These are phyloP conservation scores for Nothopassalora personata DNA, from an alignment of 2,329 filamentous ascomycete genomes.

Conservation along the genomic window DNA sequence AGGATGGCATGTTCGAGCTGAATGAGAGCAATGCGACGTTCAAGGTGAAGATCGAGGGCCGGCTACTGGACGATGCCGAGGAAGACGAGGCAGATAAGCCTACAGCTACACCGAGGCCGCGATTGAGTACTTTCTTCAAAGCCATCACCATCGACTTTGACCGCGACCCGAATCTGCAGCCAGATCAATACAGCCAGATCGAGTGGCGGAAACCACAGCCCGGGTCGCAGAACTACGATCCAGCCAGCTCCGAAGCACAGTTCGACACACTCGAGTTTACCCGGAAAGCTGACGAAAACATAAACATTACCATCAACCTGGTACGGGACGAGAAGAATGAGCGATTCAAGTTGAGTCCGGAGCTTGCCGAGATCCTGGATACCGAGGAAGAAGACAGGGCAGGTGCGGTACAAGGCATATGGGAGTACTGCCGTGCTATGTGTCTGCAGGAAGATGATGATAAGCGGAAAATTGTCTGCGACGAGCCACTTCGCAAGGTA, in stretches of 20 bases:
- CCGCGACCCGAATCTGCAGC: slow-evolving; percentile 58
- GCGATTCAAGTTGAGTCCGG: slow-evolving; percentile 71
- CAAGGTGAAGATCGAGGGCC: slow-evolving; percentile 85
- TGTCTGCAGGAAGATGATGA: slow-evolving; percentile 91
- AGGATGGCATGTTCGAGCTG: slow-evolving; percentile 72
- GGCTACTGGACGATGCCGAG: slow-evolving; percentile 59
- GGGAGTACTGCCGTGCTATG: slow-evolving; percentile 87
- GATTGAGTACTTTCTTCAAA: slow-evolving; percentile 76
- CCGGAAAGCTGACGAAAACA: slow-evolving; percentile 84
- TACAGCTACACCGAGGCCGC: slow-evolving; percentile 46
- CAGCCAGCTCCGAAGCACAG: slow-evolving; percentile 62
- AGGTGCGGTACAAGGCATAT: slow-evolving; percentile 83
- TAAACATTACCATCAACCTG: slow-evolving; percentile 85
- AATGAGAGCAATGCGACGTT: slow-evolving; percentile 75
- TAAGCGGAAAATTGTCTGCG: slow-evolving; percentile 85
- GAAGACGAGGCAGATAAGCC: slow-evolving; percentile 47
- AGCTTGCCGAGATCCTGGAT: slow-evolving; percentile 78
- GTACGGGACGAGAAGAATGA: slow-evolving; percentile 80
- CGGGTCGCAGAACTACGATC: slow-evolving; percentile 39
- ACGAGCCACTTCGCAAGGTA: slow-evolving; percentile 73
- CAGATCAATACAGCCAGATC: slow-evolving; percentile 57
- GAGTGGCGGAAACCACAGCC: slow-evolving; percentile 80
- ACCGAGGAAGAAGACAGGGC: slow-evolving; percentile 80
- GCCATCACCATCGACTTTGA: slow-evolving; percentile 63
- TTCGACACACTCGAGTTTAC: slow-evolving; percentile 92